A percentile compares a stretch with the other conserved stretches of the same genome.
Conservation (phyloP, 2,329 filamentous ascomycete genomes). For the Hypoxylon sp. region DNA sequence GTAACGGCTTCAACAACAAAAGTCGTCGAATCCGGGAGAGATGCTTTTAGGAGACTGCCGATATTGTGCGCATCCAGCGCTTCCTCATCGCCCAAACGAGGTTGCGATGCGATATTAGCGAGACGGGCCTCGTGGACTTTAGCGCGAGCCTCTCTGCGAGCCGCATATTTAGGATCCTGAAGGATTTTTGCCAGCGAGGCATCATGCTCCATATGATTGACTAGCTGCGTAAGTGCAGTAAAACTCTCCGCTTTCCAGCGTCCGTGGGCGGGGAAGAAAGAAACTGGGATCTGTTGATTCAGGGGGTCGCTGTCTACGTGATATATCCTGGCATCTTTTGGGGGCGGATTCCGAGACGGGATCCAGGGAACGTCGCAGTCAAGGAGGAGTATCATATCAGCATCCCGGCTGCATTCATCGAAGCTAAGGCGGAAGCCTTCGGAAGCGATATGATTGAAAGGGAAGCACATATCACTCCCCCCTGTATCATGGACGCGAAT, state of each 20-base stretch:
- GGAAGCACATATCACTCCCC: conserved; percentile 65
- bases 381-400: conserved; percentile 75
- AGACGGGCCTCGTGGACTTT: conserved; percentile 46
- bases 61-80: conserved; percentile 47
- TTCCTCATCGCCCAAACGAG: conserved; percentile 43
- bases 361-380: conserved; percentile 82
- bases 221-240: conserved; percentile 58
- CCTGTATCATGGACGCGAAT: conserved; percentile 66
- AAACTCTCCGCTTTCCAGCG: conserved; percentile 66
- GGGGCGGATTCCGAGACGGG: conserved; percentile 72
- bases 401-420: conserved; percentile 71
- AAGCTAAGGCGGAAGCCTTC: conserved; percentile 70
- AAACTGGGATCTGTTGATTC: conserved; percentile 73
- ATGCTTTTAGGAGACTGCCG: conserved; percentile 45
- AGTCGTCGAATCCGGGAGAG: conserved; percentile 66
- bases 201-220: conserved; percentile 45
- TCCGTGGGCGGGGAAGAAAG: conserved; percentile 68
- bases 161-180: conserved; percentile 53
- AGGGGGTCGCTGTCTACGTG: conserved; percentile 78
- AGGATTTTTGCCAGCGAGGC: conserved; percentile 14
- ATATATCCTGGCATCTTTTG: conserved; percentile 69
- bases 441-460: conserved; percentile 55
- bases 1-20: conserved; percentile 86
- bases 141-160: conserved; percentile 33
- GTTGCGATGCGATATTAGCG: conserved; percentile 44